Evolutionary conservation across 257 asterid species (phyloP).

Genomic region (Leonotis leonurus): DNA sequence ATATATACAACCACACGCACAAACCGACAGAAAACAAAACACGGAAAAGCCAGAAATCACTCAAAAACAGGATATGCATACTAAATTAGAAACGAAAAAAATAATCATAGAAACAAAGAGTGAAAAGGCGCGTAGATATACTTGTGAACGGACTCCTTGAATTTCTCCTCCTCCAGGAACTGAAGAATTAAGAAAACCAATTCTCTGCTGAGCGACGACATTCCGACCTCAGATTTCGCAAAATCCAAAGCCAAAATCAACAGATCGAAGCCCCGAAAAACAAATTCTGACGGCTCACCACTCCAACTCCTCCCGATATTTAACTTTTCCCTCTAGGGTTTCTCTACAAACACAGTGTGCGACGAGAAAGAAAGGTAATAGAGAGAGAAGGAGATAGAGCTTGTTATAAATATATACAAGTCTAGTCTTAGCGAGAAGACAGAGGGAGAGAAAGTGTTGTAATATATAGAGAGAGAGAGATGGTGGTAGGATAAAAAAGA

Average conservation of each 20-base stretch:
- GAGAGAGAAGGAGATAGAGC: slow-evolving; percentile 27
- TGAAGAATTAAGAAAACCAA: slow-evolving; percentile 93
- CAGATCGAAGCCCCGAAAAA: slow-evolving; percentile 61
- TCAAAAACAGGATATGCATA: neutral
- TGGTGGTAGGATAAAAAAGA: too few relatives aligned
- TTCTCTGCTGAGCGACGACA: slow-evolving; percentile 95
- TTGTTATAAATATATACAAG: slow-evolving; percentile 6
- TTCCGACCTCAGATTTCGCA: slow-evolving; percentile 39
- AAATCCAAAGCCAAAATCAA: too few relatives aligned
- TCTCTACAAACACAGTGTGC: slow-evolving; percentile 29
- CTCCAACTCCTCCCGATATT: too few relatives aligned
- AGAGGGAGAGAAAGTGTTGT: neutral
- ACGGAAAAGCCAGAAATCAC: slow-evolving; percentile 7
- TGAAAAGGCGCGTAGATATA: slow-evolving; percentile 15
- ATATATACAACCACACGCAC: neutral
- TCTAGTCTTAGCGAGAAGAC: neutral
- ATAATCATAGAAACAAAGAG: neutral
- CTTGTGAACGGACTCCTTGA: slow-evolving; percentile 93
- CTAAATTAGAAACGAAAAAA: slow-evolving; percentile 1
- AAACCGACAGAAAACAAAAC: slow-evolving; percentile 8
- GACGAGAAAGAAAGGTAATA: slow-evolving; percentile 18
- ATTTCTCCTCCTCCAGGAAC: slow-evolving; percentile 95
- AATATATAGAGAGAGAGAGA: slow-evolving; percentile 28
- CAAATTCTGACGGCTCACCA: slow-evolving; percentile 38
- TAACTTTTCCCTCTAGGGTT: slow-evolving; percentile 72